Base-by-base conservation (phyloP, 2,329 filamentous ascomycete species). In the Fusarium devonianum region DNA sequence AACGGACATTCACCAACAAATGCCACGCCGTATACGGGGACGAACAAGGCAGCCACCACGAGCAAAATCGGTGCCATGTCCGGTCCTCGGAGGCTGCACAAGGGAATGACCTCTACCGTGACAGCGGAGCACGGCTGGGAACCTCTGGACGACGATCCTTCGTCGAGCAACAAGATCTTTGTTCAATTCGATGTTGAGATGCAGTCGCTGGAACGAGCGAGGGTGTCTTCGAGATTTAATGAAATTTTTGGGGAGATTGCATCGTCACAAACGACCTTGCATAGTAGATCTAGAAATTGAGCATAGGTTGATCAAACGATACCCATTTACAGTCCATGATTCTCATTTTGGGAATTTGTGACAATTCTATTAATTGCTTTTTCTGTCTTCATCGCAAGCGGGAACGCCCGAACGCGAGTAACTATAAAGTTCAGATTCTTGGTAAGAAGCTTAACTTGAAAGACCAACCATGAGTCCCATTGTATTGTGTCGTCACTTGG, bases 171-270 rank as follows among this genome's bases (percentile, higher is more conserved):
- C 7, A 38, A 46, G 3, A 56, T 56, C 3, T 49, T 39, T 2
- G 54, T 58, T 10, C 52, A 51, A 6, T 43, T 56, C 9, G 54
- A 58, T 16, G 28, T 58, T 7, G 54, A 58, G 25, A 58, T 58
- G 52, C 49, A 47, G 14, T 33, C 48, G 1, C 17, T 56, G 22
- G 48, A 53, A 11, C 33, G 33, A 4, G 26, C 47, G 9, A 14
- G 13, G 4, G 39, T 41, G 10, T 23, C 36, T 7, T 11, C 21
- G 3, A 33, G 28, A 17, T 51, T 47, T 16, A 22, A 40, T 13
- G 16, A 22, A 12, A 35, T 14, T 3, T 21, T 46, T 26, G 33
- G 26, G 21, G 21, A 22, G 5, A 9, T 22, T 6, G 6, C 6
- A 22, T 5, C 21, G 21, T 9, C 5, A 9, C 21, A 22, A 22